Evolutionary conservation across 495 filamentous ascomycete genomes (phyloP).

Genomic region (Hypoxylon cercidicola): DNA sequence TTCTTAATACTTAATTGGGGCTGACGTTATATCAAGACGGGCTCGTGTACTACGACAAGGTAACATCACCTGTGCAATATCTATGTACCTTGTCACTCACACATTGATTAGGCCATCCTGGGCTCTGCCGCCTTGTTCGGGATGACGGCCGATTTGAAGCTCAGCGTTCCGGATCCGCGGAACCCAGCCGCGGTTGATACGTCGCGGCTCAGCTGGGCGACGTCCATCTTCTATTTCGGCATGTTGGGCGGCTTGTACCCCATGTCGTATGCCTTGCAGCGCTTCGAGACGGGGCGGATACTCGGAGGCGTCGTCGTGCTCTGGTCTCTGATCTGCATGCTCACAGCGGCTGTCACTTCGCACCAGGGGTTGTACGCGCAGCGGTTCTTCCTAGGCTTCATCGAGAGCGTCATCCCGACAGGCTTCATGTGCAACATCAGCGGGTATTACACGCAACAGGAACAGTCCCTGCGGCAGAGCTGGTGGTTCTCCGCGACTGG

Average conservation of each 20-base stretch:
- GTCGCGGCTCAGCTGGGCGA: slow-evolving; percentile 75
- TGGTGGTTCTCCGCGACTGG: slow-evolving; percentile 78
- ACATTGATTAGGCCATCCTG: slow-evolving; percentile 66
- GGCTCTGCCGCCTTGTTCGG: slow-evolving; percentile 78
- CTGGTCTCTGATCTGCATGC: slow-evolving; percentile 74
- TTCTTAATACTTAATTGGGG: not conserved
- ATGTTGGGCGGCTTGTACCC: slow-evolving; percentile 79
- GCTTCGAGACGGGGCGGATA: slow-evolving; percentile 69
- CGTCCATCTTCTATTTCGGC: slow-evolving; percentile 82
- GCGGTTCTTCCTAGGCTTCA: slow-evolving; percentile 77
- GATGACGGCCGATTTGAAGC: slow-evolving; percentile 74
- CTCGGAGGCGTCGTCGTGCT: slow-evolving; percentile 71
- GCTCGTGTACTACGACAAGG: slow-evolving; percentile 82
- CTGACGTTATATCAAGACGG: slow-evolving; percentile 58
- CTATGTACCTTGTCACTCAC: slow-evolving; percentile 9
- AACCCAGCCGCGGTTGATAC: slow-evolving; percentile 67
- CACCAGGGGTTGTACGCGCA: slow-evolving; percentile 72
- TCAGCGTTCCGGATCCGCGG: slow-evolving; percentile 60
- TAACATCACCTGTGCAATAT: slow-evolving; percentile 27
- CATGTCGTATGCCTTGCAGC: slow-evolving; percentile 74
- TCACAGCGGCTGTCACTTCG: slow-evolving; percentile 71
- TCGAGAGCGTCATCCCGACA: slow-evolving; percentile 74
- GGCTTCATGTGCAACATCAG: slow-evolving; percentile 74
- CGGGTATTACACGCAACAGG: slow-evolving; percentile 73
- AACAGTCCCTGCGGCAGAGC: slow-evolving; percentile 72